Conservation (phyloP, 129 eudicot genomes). For the Helianthus tuberosus region DNA sequence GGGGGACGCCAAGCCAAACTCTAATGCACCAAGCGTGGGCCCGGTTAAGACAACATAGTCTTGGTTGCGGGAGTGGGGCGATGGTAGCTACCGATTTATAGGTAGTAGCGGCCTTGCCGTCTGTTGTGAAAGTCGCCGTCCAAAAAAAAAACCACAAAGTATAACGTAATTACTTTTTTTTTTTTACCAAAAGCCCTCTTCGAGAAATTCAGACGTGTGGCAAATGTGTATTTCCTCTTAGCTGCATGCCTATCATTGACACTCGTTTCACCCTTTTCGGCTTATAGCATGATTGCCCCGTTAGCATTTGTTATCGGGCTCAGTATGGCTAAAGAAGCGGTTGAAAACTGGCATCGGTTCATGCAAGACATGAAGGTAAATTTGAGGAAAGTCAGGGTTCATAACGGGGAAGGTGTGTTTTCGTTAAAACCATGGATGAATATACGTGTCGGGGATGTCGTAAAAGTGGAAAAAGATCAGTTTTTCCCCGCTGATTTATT, state of each 20-base stretch:
- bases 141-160: too few relatives aligned
- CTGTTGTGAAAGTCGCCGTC: too few relatives aligned
- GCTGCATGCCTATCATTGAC: conserved; percentile 84
- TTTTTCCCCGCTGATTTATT: too few relatives aligned
- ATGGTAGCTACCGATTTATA: too few relatives aligned
- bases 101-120: too few relatives aligned
- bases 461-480: too few relatives aligned
- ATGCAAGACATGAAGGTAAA: conserved; percentile 98
- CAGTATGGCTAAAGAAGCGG: conserved; percentile 94
- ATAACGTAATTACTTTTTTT: too few relatives aligned
- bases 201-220: conserved; percentile 98
- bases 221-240: conserved; percentile 85
- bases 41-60: too few relatives aligned
- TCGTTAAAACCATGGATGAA: conserved; percentile 76
- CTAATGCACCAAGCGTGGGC: too few relatives aligned
- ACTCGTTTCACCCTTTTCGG: conserved; percentile 75
- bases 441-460: conserved; percentile 80
- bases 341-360: conserved; percentile 94
- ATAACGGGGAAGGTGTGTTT: conserved; percentile 65
- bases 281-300: conserved; percentile 94
- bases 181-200: conserved; percentile 92
- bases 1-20: too few relatives aligned
- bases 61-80: too few relatives aligned
- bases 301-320: conserved; percentile 86
- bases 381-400: conserved; percentile 74